Conservation (phyloP, 164 flowering plant species). For the Paratinospora sagittata region DNA sequence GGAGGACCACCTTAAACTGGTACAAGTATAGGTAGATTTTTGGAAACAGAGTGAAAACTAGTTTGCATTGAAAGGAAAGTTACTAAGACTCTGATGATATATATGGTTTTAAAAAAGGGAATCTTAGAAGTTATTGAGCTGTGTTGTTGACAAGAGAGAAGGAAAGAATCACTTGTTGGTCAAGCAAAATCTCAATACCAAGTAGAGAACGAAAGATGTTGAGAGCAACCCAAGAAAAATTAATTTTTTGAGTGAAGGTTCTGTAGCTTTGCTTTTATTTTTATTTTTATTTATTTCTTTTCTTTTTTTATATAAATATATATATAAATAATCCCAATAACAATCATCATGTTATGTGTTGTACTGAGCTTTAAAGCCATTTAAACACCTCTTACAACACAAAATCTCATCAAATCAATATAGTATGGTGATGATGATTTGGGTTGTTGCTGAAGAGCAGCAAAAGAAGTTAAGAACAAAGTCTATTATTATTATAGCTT, state of each 20-base stretch:
- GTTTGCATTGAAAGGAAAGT: too few species aligned
- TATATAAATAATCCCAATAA: conserved; percentile 6
- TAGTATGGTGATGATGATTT: conserved; percentile 12
- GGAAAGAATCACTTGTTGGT: conserved; percentile 23
- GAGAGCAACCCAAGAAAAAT: conserved; percentile 7
- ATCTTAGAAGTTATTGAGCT: background rate
- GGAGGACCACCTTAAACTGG: conserved; percentile 2
- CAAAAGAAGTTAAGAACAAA: conserved; percentile 12
- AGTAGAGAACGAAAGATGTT: background rate
- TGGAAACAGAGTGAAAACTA: background rate
- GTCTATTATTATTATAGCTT: conserved; percentile 7
- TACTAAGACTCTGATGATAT: background rate
- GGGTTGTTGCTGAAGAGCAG: conserved; percentile 6
- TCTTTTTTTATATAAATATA: too few species aligned
- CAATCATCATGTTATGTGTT: background rate
- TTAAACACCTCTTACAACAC: conserved; percentile 4
- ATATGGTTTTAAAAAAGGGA: background rate
- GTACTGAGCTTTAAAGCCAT: conserved; percentile 12
- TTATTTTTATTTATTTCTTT: background rate
- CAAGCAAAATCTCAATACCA: conserved; percentile 24
- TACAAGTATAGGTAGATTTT: conserved; percentile 5
- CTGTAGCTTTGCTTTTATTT: background rate
- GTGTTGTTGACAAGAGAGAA: conserved; percentile 16
- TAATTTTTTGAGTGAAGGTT: background rate
- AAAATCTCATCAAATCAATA: conserved; percentile 7